These are phyloP conservation scores for Lactarius tabidus DNA, from an alignment of 768 basidiomycete genomes.

Conservation along the genomic window DNA sequence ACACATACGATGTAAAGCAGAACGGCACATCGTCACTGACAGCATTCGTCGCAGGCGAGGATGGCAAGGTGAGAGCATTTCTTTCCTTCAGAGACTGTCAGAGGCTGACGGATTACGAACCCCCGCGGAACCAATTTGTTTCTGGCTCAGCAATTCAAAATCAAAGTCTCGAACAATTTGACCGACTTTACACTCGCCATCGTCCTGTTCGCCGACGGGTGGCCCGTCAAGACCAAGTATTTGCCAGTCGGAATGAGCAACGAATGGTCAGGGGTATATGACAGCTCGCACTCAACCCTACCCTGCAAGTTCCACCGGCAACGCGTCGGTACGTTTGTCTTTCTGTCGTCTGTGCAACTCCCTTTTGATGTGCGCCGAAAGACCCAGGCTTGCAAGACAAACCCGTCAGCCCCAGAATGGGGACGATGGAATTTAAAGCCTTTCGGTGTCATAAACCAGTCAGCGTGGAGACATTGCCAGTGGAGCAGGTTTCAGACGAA, in stretches of 20 bases:
- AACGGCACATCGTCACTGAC: not conserved
- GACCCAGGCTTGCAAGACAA: not conserved
- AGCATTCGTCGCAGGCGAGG: slow-evolving; percentile 13
- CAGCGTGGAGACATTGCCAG: too few relatives aligned
- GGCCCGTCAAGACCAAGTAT: not conserved
- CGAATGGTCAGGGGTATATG: not conserved
- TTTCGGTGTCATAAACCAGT: not conserved
- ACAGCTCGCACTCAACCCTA: too few relatives aligned
- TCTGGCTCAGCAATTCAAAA: not conserved
- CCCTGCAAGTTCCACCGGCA: too few relatives aligned
- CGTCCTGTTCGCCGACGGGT: not conserved
- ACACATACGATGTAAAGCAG: not conserved
- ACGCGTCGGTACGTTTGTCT: too few relatives aligned
- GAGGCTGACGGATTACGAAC: not conserved
- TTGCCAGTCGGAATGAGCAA: not conserved
- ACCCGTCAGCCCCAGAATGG: slow-evolving; percentile 1
- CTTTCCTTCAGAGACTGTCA: too few relatives aligned
- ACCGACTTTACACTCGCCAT: not conserved
- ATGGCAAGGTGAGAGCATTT: not conserved
- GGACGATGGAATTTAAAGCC: not conserved
- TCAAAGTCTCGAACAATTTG: not conserved
- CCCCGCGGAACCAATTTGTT: not conserved
- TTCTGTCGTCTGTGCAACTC: not conserved
- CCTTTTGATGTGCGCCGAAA: not conserved
- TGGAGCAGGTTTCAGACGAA: too few relatives aligned